Base-by-base conservation (phyloP, 2,329 filamentous ascomycete genomes). In the Fusarium aywerte region DNA sequence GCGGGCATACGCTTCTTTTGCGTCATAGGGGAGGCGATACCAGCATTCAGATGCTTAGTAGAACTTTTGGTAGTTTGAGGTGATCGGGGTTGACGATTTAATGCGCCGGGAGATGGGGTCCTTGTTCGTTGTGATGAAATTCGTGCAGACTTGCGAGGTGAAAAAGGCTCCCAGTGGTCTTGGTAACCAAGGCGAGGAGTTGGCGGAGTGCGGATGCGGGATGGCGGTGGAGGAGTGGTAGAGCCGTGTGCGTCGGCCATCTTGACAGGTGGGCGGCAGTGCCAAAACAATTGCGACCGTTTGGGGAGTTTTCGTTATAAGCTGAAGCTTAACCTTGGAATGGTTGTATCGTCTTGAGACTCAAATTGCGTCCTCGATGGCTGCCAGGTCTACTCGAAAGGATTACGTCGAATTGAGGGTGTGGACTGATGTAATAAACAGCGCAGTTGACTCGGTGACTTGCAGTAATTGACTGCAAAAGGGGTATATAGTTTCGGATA, bases 101-200 rank as follows among this genome's bases (percentile, higher is more conserved):
- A 71, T 66, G 78, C 66, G 67, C 73, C 67, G 15, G 87, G 85
- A 5, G 86, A 88, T 21, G 87, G 86, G 3, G 87, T 89, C 76
- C 83, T 84, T 73, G 79, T 73, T 68, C 83, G 82, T 71, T 88
- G 85, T 39, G 83, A 82, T 57, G 86, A 87, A 69, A 92, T 84
- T 68, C 90, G 86, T 61, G 85, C 84, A 5, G 89, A 91, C 73
- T 91, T 90, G 76, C 90, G 86, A 54, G 90, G 89, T 62, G 89
- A 88, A 75, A 89, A 93, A 42, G 91, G 91, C 73, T 92, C 86
- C 83, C 89, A 93, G 65, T 83, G 80, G 78, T 94, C 91, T 68
- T 84, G 82, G 72, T 83, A 88, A 35, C 90, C 91, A 74, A 88
- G 85, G 60, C 85, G 85, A 45, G 91, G 91, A 55, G 91, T 89